Conservation (phyloP, 306 rosid species). For the Cucurbita moschata region DNA sequence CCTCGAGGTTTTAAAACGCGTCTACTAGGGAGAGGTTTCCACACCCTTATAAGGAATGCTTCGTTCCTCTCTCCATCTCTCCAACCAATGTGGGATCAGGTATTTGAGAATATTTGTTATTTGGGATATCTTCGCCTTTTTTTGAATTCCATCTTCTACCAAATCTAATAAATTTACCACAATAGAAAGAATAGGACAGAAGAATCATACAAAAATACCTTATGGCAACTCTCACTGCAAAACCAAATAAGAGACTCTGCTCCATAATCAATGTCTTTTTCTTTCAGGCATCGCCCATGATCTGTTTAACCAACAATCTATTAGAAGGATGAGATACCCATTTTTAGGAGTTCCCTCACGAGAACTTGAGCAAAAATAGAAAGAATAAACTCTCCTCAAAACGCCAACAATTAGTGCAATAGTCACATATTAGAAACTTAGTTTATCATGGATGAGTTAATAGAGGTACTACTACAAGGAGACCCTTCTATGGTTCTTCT, state of each 20-base stretch:
- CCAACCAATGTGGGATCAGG: not conserved
- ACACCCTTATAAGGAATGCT: no score
- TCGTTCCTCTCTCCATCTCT: no score
- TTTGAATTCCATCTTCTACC: not conserved
- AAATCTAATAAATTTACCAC: not conserved
- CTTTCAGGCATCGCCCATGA: conserved; percentile 56
- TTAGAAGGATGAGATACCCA: conserved; percentile 11
- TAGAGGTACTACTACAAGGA: not conserved
- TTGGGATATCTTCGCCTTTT: not conserved
- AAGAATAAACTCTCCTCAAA: not conserved
- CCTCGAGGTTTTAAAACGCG: no score
- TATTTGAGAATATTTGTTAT: not conserved
- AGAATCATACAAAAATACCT: conserved; percentile 30
- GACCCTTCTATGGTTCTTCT: not conserved
- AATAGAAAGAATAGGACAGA: not conserved
- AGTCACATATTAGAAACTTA: not conserved
- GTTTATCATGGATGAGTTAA: not conserved
- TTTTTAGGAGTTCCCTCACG: not conserved
- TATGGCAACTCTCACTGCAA: conserved; percentile 64
- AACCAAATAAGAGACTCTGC: conserved; percentile 43
- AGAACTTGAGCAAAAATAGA: not conserved
- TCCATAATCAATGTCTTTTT: conserved; percentile 28
- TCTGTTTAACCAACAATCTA: conserved; percentile 37
- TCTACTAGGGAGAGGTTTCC: no score
- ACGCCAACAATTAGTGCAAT: not conserved